phyloP scores from a whole-genome alignment of 139 green algal species.

The Picochlorum sp. region DNA sequence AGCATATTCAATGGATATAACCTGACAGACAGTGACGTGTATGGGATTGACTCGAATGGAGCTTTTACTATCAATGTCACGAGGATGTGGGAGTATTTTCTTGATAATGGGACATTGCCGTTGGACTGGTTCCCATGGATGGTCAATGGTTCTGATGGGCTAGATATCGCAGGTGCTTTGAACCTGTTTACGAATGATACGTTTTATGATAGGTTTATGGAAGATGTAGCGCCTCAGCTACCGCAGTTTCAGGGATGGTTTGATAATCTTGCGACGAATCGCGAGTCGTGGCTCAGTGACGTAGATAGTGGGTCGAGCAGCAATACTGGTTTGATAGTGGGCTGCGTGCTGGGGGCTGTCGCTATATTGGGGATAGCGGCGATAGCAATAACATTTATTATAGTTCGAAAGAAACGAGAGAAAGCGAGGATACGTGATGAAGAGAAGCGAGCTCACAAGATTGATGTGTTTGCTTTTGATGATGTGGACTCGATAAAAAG shows the following conservation, averaged over 20 bases:
- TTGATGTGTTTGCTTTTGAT: neutral
- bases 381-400: neutral
- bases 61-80: neutral
- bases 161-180: neutral
- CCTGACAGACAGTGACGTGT: neutral
- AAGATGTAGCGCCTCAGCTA: neutral
- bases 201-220: neutral
- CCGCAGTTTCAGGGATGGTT: neutral
- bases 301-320: neutral
- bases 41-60: neutral
- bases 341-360: neutral
- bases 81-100: neutral
- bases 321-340: neutral
- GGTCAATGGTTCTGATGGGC: neutral
- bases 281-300: neutral
- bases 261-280: neutral
- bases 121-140: neutral
- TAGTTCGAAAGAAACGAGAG: neutral
- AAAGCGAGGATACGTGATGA: neutral
- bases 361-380: too few species aligned
- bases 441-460: neutral
- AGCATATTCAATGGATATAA: too few species aligned
- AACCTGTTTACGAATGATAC: neutral
- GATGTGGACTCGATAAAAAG: neutral
- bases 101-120: neutral